A percentile compares a stretch with the other conserved stretches of the same genome.
Conservation (phyloP, 495 filamentous ascomycete species). For the Neurospora sp. region DNA sequence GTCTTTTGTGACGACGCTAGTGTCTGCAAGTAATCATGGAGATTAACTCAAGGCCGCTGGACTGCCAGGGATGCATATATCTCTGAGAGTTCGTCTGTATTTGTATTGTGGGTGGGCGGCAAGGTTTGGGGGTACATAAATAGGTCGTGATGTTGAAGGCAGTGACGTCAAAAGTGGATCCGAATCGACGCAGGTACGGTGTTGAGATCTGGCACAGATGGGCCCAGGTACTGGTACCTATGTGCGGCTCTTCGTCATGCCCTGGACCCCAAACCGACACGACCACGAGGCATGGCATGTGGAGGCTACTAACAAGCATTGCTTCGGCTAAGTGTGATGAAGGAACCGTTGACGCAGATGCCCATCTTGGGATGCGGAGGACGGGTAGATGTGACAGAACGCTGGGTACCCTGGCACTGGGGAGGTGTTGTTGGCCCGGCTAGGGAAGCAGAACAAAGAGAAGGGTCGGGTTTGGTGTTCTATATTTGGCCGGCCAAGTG, state of each 20-base stretch:
- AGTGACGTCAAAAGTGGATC: constrained; percentile 19
- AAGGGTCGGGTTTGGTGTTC: background rate
- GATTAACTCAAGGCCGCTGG: background rate
- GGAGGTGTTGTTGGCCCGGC: background rate
- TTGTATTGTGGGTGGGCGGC: background rate
- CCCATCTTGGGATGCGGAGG: constrained; percentile 7
- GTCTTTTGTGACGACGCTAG: background rate
- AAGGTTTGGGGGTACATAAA: background rate
- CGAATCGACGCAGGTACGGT: constrained; percentile 15
- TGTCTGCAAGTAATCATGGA: background rate
- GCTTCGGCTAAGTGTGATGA: constrained; percentile 8
- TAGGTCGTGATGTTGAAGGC: background rate
- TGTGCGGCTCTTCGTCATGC: background rate
- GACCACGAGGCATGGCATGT: background rate
- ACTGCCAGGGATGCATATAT: background rate
- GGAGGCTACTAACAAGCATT: constrained; percentile 7
- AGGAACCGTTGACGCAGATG: constrained; percentile 13
- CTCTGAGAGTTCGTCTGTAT: background rate
- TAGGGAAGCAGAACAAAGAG: constrained; percentile 12
- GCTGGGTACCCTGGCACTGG: constrained; percentile 2
- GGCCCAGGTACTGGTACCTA: constrained; percentile 14
- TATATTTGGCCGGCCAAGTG: background rate
- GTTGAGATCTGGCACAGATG: background rate
- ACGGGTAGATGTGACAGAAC: constrained; percentile 6
- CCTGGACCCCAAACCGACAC: constrained; percentile 3